These are phyloP conservation scores for Lycium ferocissimum DNA, from an alignment of 257 asterid genomes.

Conservation along the genomic window DNA sequence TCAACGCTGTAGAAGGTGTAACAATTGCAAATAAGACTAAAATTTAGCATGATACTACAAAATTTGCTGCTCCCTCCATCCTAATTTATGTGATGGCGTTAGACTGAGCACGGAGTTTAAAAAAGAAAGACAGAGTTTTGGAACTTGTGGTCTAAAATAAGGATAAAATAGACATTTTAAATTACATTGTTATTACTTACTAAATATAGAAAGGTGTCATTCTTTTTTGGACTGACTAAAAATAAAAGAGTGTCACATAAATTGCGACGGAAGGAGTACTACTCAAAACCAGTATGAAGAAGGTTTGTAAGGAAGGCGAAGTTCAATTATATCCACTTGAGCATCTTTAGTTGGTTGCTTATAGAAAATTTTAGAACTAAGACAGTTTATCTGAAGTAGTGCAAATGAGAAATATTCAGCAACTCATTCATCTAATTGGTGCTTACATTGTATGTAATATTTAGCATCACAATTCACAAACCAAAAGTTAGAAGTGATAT, in stretches of 20 bases:
- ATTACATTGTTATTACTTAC: no score
- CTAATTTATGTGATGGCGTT: no score
- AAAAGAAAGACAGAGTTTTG: no score
- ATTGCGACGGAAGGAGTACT: no score
- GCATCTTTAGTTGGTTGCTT: neutral
- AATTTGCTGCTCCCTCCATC: no score
- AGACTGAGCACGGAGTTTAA: no score
- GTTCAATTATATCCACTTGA: neutral
- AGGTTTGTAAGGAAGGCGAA: neutral
- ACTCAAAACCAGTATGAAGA: neutral
- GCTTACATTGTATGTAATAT: neutral
- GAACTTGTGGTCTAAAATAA: no score
- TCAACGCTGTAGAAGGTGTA: constrained; percentile 64
- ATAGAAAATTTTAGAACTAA: neutral
- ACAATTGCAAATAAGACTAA: neutral
- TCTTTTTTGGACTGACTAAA: no score
- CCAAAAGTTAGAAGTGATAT: neutral
- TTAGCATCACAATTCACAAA: neutral
- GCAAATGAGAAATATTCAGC: neutral
- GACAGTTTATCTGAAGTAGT: neutral
- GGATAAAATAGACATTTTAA: no score
- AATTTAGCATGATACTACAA: neutral
- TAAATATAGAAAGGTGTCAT: no score
- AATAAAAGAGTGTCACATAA: no score
- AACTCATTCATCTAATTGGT: neutral